Evolutionary conservation across 2,329 filamentous ascomycete species (phyloP), one percentile per base, ranked within the genome.

Genomic region (Epichloe gansuensis): DNA sequence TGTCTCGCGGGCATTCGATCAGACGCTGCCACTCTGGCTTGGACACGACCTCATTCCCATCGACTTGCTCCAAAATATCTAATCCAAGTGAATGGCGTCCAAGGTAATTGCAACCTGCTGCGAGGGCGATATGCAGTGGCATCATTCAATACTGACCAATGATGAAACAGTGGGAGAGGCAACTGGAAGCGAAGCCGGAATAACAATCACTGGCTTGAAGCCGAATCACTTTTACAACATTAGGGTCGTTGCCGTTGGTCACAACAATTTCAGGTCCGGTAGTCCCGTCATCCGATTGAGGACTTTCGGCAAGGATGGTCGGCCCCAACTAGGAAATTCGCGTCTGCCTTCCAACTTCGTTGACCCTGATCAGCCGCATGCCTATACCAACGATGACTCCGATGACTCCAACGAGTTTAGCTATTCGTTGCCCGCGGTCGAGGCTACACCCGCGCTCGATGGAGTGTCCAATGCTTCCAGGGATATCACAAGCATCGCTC

Each of bases 141-240:
- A 9, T 31, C 13, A 4, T 31, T n/a, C 5, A 27, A 47, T 31
- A 15, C 47, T 53, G 39, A 53, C 21, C 6, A 34, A 34, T 15
- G 3, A 23, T n/a, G 21, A 25, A 45, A 47, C 40, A 89, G 87
- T 96, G 57, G 93, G 90, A 60, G 88, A 95, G 63, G 88, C 90
- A 44, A 83, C 65, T 7, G 66, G 66, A 31, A 67, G 67, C 35
- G 68, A 70, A 50, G 63, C 66, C 42, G 68, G 89, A n/a, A 89
- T 96, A 50, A 90, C 87, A 45, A 89, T 98, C 51, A 89, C 86
- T 35, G 89, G 90, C 40, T 75, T 98, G 7, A 84, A 85, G 60
- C 89, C 93, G 0, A 83, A 85, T 57, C 87, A 87, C 61, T 94
- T 90, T 62, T 97, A 97, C 70, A 94, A 95, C 58, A 84, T 98